These are phyloP conservation scores for Morella rubra DNA, from an alignment of 306 rosid species.

Conservation along the genomic window DNA sequence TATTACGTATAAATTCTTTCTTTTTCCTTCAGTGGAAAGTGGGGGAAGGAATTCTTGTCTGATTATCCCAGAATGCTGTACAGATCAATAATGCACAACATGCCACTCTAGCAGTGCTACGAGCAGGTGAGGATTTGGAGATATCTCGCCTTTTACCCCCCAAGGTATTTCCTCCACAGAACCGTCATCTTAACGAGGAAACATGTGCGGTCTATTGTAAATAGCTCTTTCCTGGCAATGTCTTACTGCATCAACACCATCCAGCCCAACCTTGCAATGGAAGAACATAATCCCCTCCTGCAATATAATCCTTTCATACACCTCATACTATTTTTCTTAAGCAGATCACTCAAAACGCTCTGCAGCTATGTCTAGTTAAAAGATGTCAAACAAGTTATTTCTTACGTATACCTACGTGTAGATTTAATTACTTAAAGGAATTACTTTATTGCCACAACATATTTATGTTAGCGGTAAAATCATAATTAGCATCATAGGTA, in stretches of 20 bases:
- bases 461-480: too few species aligned
- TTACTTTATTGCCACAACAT: background rate
- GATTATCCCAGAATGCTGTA: conserved; percentile 16
- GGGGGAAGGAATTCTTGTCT: conserved; percentile 7
- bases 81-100: conserved; percentile 36
- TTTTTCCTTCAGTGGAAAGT: background rate
- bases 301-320: conserved; percentile 8
- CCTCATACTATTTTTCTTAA: background rate
- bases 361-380: conserved; percentile 5
- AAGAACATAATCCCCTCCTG: conserved; percentile 11
- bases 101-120: conserved; percentile 13
- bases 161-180: background rate
- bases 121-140: background rate
- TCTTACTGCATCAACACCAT: conserved; percentile 13
- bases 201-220: background rate
- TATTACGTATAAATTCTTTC: background rate
- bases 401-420: background rate
- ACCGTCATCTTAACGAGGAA: conserved; percentile 18
- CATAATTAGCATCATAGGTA: too few species aligned
- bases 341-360: background rate
- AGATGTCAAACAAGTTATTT: background rate
- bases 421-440: background rate
- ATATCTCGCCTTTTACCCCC: conserved; percentile 1
- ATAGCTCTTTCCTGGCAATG: conserved; percentile 11
- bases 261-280: conserved; percentile 1